Percentiles rank a stretch among this genome's conserved stretches.
Conservation (phyloP, 805 yeast genomes). For the Saturnispora sanitii region DNA sequence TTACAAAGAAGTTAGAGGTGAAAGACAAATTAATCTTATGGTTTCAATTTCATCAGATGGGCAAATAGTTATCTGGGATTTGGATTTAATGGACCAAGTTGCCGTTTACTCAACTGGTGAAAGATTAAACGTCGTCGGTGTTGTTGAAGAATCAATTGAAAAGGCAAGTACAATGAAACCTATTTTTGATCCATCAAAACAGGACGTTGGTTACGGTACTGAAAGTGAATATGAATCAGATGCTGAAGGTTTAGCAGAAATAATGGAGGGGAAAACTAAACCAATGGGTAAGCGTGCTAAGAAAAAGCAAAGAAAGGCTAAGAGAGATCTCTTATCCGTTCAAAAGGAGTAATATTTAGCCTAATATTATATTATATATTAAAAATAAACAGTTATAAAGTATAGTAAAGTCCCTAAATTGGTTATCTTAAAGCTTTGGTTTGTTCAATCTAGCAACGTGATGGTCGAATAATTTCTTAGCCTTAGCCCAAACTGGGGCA, state of each 20-base stretch:
- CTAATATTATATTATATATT: too few relatives aligned
- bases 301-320: conserved; percentile 33
- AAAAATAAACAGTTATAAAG: background rate
- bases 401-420: background rate
- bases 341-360: conserved; percentile 33
- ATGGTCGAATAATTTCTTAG: conserved; percentile 71
- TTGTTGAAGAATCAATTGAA: conserved; percentile 71
- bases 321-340: conserved; percentile 37
- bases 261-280: conserved; percentile 40
- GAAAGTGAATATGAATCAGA: conserved; percentile 73
- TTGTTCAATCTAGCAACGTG: conserved; percentile 66
- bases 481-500: conserved; percentile 88
- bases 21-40: conserved; percentile 35
- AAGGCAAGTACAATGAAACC: conserved; percentile 56
- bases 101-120: conserved; percentile 90
- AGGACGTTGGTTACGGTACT: conserved; percentile 35
- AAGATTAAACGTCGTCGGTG: conserved; percentile 75
- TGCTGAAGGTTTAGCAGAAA: conserved; percentile 52
- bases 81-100: conserved; percentile 57
- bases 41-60: conserved; percentile 91
- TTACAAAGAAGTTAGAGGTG: conserved; percentile 28
- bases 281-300: conserved; percentile 25
- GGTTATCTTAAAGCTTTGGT: conserved; percentile 28
- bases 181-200: conserved; percentile 27
- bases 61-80: conserved; percentile 83